These are phyloP conservation scores for Panicum virgatum DNA, from an alignment of 202 grass and related monocot genomes.

Conservation along the genomic window DNA sequence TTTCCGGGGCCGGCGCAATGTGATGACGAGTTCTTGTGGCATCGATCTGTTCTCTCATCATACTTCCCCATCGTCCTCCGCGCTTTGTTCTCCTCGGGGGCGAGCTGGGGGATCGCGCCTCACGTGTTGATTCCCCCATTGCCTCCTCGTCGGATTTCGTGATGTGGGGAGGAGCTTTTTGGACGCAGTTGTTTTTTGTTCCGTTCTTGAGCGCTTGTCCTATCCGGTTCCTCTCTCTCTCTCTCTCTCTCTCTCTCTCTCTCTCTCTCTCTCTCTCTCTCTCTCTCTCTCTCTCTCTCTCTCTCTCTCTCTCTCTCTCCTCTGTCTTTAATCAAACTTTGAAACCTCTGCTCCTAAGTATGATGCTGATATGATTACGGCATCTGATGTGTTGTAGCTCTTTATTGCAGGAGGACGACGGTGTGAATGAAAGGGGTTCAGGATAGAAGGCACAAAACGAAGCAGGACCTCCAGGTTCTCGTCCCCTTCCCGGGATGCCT, in stretches of 20 bases:
- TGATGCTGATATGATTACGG: constrained; percentile 8
- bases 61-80: not conserved
- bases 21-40: constrained; percentile 39
- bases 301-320: not conserved
- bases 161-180: constrained; percentile 21
- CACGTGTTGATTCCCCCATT: constrained; percentile 41
- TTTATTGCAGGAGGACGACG: constrained; percentile 31
- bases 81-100: constrained; percentile 21
- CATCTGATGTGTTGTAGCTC: not conserved
- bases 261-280: too few relatives aligned
- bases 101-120: constrained; percentile 25
- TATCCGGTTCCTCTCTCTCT: not conserved
- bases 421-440: constrained; percentile 62
- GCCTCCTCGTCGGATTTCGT: constrained; percentile 19
- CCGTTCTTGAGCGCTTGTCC: constrained; percentile 31
- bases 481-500: constrained; percentile 63
- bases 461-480: constrained; percentile 66
- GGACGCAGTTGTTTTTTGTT: constrained; percentile 41
- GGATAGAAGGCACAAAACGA: constrained; percentile 60
- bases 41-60: not conserved
- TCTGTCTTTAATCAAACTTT: constrained; percentile 30
- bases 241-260: too few relatives aligned
- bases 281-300: too few relatives aligned
- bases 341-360: constrained; percentile 11
- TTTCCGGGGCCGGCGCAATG: constrained; percentile 21